phyloP scores from a whole-genome alignment of 768 basidiomycete species.

The Boletus reticulatus region DNA sequence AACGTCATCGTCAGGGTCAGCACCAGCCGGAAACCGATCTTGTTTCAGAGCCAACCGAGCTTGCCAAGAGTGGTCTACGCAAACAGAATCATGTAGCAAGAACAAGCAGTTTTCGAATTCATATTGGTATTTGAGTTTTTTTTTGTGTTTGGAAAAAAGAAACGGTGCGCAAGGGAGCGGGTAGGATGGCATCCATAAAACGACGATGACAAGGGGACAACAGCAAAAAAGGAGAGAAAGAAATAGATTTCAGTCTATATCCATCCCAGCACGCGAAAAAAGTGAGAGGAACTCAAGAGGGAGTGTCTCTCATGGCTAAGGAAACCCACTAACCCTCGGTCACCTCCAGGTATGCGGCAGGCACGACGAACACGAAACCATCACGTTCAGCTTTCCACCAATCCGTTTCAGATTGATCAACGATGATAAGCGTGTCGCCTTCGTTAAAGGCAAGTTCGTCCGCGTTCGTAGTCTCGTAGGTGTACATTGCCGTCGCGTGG shows the following conservation, averaged over 20 bases:
- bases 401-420: slow-evolving; percentile 80
- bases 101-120: slow-evolving; percentile 9
- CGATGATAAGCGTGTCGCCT: slow-evolving; percentile 73
- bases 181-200: slow-evolving; percentile 11
- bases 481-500: slow-evolving; percentile 76
- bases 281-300: slow-evolving; percentile 58
- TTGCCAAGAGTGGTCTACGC: background rate
- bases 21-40: background rate
- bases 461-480: slow-evolving; percentile 63
- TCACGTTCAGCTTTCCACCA: slow-evolving; percentile 97
- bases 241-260: slow-evolving; percentile 81
- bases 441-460: slow-evolving; percentile 88
- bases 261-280: slow-evolving; percentile 38
- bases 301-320: slow-evolving; percentile 26
- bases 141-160: background rate
- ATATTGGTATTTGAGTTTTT: slow-evolving; percentile 15
- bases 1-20: slow-evolving; percentile 1
- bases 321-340: slow-evolving; percentile 82
- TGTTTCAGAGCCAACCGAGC: background rate
- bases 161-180: slow-evolving; percentile 1
- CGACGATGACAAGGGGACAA: slow-evolving; percentile 6
- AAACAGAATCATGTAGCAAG: slow-evolving; percentile 9
- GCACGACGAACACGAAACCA: slow-evolving; percentile 86
- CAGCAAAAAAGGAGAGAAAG: slow-evolving; percentile 38
- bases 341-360: slow-evolving; percentile 86